These are phyloP conservation scores for Metschnikowia noctiluminum DNA, from an alignment of 805 yeast species.

Conservation along the genomic window DNA sequence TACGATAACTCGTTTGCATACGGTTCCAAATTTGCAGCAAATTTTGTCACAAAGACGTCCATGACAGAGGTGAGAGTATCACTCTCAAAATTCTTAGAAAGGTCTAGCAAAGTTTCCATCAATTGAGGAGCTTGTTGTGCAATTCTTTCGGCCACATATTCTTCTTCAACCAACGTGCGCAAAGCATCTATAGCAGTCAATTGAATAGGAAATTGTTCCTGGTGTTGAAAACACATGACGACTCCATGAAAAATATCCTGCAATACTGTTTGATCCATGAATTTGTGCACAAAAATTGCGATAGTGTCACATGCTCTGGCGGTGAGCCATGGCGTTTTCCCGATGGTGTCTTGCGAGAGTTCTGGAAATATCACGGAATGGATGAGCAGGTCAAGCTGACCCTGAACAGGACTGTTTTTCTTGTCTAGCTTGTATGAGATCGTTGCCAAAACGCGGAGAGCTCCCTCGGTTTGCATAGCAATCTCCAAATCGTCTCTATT, in stretches of 20 bases:
- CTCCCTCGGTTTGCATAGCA: conserved; percentile 42
- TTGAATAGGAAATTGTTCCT: conserved; percentile 47
- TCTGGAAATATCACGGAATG: conserved; percentile 41
- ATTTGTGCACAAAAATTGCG: conserved; percentile 37
- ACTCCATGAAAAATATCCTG: conserved; percentile 41
- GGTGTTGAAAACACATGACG: conserved; percentile 37
- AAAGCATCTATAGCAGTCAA: conserved; percentile 53
- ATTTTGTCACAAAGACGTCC: conserved; percentile 45
- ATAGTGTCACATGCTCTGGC: conserved; percentile 47
- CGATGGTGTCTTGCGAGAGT: conserved; percentile 27
- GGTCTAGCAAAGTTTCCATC: conserved; percentile 42
- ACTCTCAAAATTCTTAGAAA: conserved; percentile 42
- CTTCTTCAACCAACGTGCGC: conserved; percentile 46
- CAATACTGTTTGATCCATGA: conserved; percentile 32
- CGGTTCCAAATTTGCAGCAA: conserved; percentile 52
- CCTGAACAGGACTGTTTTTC: conserved; percentile 35
- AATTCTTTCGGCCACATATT: conserved; percentile 32
- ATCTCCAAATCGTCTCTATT: conserved; percentile 24
- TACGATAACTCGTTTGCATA: conserved; percentile 44
- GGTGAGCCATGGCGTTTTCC: conserved; percentile 38
- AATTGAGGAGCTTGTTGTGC: conserved; percentile 44
- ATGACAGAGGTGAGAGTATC: conserved; percentile 43
- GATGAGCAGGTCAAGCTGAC: conserved; percentile 38
- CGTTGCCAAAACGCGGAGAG: conserved; percentile 40
- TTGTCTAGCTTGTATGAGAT: conserved; percentile 37